Base-by-base conservation (phyloP, 331 rosid genomes). In the Pyracantha coccinea region DNA sequence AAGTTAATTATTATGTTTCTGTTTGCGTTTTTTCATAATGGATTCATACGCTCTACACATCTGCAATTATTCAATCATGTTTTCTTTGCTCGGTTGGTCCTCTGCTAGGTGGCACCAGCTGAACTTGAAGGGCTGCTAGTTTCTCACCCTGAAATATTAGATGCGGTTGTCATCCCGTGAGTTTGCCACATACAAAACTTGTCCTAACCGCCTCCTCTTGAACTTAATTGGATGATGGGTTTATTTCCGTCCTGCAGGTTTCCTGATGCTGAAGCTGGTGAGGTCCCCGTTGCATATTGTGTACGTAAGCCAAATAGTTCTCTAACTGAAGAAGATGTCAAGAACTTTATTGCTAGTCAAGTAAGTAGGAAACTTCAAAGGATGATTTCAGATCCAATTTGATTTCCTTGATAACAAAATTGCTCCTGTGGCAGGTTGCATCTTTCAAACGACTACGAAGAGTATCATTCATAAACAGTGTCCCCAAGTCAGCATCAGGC, bases 151-250 rank as follows among this genome's bases (percentile, higher is more conserved):
- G 95, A 90, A 80, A 86, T 92, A 78, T 78, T 87, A 59, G 98
- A 92, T 69, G 94, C 98, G 8, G 98, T 92, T 70, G 98, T 92
- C 79, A 89, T 92, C 79, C 96, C 96, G 98, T 92, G 82, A 88
- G 95, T 84, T 5, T 54, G 62, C 8, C 59, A 65, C 64, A 7
- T 28, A 50, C 54, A 35, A 13, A 29, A 21, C 19, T 15, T 68
- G 62, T 13, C 21, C 54, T 32, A 21, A 14, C 55, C 4, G n/a
- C 73, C 5, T 77, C 25, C 28, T 19, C 8, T 58, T 35, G 13
- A 8, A 19, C 28, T 6, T 15, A 28, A 47, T 54, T n/a, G 2
- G 24, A 35, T 20, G 0, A 50, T 28, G 3, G 15, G 4, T 23
- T 35, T 19, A 32, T 29, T 54, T 66, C 11, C 19, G 6, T 20